These are phyloP conservation scores for Raphanus raphanistrum DNA, from an alignment of 345 rosid genomes.

Conservation along the genomic window DNA sequence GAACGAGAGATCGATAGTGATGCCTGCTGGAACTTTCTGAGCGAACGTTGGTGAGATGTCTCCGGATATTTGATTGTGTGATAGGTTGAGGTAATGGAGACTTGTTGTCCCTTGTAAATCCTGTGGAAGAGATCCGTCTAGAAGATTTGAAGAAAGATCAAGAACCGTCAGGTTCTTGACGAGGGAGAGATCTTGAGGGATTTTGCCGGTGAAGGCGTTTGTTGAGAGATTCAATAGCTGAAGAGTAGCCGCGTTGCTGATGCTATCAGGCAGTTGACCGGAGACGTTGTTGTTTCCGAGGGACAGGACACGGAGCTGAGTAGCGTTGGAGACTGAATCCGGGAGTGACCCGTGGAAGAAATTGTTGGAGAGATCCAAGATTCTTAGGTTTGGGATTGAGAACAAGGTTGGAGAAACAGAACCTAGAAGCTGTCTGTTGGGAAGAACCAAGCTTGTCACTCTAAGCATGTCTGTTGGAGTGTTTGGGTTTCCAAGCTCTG, in stretches of 20 bases:
- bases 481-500: slow-evolving; percentile 42
- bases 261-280: slow-evolving; percentile 57
- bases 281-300: slow-evolving; percentile 60
- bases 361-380: slow-evolving; percentile 68
- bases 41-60: slow-evolving; percentile 60
- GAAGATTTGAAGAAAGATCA: slow-evolving; percentile 83
- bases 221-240: slow-evolving; percentile 70
- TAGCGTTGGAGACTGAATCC: slow-evolving; percentile 49
- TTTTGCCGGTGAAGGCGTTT: slow-evolving; percentile 66
- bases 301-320: slow-evolving; percentile 54
- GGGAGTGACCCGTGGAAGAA: slow-evolving; percentile 70
- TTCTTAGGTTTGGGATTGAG: slow-evolving; percentile 47
- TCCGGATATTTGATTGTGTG: slow-evolving; percentile 72
- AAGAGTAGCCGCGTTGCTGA: slow-evolving; percentile 47
- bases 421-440: slow-evolving; percentile 62
- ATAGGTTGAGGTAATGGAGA: slow-evolving; percentile 63
- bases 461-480: slow-evolving; percentile 52
- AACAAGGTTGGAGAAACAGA: slow-evolving; percentile 55
- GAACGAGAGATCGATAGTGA: slow-evolving; percentile 74
- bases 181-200: slow-evolving; percentile 52
- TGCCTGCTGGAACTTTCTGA: slow-evolving; percentile 50
- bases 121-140: slow-evolving; percentile 63
- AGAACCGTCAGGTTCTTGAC: slow-evolving; percentile 59
- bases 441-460: slow-evolving; percentile 61
- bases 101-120: slow-evolving; percentile 54